Evolutionary conservation across 805 yeast genomes (phyloP).

Genomic region (Lipomyces starkeyi): DNA sequence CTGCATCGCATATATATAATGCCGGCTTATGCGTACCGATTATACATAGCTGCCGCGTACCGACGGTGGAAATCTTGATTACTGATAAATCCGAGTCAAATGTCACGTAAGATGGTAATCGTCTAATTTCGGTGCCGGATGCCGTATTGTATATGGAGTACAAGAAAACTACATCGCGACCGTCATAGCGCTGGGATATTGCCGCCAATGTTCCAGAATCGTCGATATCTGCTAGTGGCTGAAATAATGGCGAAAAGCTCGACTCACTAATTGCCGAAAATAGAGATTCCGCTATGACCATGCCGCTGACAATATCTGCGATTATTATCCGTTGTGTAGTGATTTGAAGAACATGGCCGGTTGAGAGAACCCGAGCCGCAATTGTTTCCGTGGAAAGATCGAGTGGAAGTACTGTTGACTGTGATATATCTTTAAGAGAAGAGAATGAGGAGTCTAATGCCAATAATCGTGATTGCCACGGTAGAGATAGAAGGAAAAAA

Average conservation of each 20-base stretch:
- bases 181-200: not conserved
- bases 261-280: not conserved
- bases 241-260: not conserved
- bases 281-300: not conserved
- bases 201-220: conserved; percentile 12
- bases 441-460: not conserved
- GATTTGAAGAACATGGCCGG: conserved; percentile 21
- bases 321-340: conserved; percentile 13
- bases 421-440: conserved; percentile 8
- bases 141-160: not conserved
- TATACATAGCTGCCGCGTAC: conserved; percentile 12
- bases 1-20: conserved; percentile 1
- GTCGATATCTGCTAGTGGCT: conserved; percentile 20
- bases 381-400: conserved; percentile 17
- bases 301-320: conserved; percentile 9
- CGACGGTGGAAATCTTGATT: not conserved
- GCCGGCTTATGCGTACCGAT: conserved; percentile 26
- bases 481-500: conserved; percentile 10
- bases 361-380: conserved; percentile 10
- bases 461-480: conserved; percentile 20
- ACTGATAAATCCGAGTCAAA: conserved; percentile 13
- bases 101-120: not conserved
- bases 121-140: not conserved
- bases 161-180: not conserved
- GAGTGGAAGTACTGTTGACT: conserved; percentile 1